These are phyloP conservation scores for Buxus sempervirens DNA, from an alignment of 164 flowering plant genomes.

Conservation along the genomic window DNA sequence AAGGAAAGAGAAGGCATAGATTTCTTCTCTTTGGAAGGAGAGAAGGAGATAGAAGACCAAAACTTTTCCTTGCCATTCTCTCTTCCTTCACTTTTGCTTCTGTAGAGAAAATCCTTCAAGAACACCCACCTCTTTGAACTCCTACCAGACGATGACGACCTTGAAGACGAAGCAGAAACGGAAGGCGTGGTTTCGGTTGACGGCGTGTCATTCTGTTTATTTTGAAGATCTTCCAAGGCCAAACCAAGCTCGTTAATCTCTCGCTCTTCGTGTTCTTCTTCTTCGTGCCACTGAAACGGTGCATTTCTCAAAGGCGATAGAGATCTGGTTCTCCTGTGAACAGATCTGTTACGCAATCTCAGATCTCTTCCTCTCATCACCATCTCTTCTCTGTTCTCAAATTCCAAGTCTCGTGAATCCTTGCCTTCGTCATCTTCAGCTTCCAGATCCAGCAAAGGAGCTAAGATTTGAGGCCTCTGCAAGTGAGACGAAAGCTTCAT, in stretches of 20 bases:
- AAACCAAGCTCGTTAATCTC: constrained; percentile 7
- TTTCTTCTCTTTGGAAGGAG: constrained; percentile 23
- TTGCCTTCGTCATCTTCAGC: constrained; percentile 31
- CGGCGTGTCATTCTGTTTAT: constrained; percentile 14
- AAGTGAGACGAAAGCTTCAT: constrained; percentile 64
- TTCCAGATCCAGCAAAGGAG: constrained; percentile 51
- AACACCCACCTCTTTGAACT: constrained; percentile 39
- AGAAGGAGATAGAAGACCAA: constrained; percentile 28
- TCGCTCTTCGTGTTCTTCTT: constrained; percentile 7
- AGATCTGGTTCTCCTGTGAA: constrained; percentile 57
- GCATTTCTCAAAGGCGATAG: constrained; percentile 45
- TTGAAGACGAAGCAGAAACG: constrained; percentile 36
- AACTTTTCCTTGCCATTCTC: constrained; percentile 33
- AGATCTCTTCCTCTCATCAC: constrained; percentile 50
- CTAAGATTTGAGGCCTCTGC: constrained; percentile 48
- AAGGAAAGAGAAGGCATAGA: neutral
- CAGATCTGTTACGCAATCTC: constrained; percentile 36
- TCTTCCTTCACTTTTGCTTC: constrained; percentile 57
- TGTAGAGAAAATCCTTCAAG: constrained; percentile 40
- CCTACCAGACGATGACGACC: constrained; percentile 37
- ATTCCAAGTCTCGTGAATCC: constrained; percentile 7
- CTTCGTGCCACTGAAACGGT: constrained; percentile 30
- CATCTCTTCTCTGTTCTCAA: constrained; percentile 9
- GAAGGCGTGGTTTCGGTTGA: constrained; percentile 32
- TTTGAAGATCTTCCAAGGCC: constrained; percentile 7